Evolutionary conservation across 1,284 basidiomycete species (phyloP).

Genomic region (Tausonia pullulans): DNA sequence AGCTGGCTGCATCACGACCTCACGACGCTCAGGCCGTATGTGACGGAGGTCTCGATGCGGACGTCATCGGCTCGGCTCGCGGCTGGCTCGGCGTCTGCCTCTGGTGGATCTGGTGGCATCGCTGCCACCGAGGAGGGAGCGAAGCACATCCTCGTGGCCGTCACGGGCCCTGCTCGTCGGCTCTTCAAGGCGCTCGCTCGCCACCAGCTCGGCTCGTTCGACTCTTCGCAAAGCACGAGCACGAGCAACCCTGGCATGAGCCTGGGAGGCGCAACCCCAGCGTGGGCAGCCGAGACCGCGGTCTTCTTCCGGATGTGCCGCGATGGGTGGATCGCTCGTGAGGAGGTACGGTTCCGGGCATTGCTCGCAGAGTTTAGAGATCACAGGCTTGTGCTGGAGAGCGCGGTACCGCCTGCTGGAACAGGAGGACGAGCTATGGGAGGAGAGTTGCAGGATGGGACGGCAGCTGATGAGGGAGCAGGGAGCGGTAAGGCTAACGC

Average conservation of each 20-base stretch:
- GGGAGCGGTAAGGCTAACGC: slow-evolving; percentile 41
- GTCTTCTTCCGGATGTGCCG: slow-evolving; percentile 30
- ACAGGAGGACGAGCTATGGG: slow-evolving; percentile 28
- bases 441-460: slow-evolving; percentile 40
- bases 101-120: slow-evolving; percentile 18
- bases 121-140: slow-evolving; percentile 59
- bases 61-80: slow-evolving; percentile 5
- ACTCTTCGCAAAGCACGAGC: slow-evolving; percentile 18
- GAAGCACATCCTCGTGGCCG: slow-evolving; percentile 67
- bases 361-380: slow-evolving; percentile 79
- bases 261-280: slow-evolving; percentile 21
- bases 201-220: slow-evolving; percentile 46
- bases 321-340: slow-evolving; percentile 74
- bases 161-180: slow-evolving; percentile 73
- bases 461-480: slow-evolving; percentile 26
- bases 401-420: slow-evolving; percentile 27
- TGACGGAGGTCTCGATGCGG: slow-evolving; percentile 52
- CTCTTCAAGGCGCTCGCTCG: slow-evolving; percentile 57
- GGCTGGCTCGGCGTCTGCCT: background rate
- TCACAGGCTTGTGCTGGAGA: slow-evolving; percentile 61
- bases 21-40: slow-evolving; percentile 70
- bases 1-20: slow-evolving; percentile 80
- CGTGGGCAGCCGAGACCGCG: slow-evolving; percentile 31
- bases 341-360: slow-evolving; percentile 67
- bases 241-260: background rate